Percentiles rank a stretch among this genome's conserved stretches.
Evolutionary conservation across 2,329 filamentous ascomycete species (phyloP).

Genomic region (Aspergillus hiratsukae): DNA sequence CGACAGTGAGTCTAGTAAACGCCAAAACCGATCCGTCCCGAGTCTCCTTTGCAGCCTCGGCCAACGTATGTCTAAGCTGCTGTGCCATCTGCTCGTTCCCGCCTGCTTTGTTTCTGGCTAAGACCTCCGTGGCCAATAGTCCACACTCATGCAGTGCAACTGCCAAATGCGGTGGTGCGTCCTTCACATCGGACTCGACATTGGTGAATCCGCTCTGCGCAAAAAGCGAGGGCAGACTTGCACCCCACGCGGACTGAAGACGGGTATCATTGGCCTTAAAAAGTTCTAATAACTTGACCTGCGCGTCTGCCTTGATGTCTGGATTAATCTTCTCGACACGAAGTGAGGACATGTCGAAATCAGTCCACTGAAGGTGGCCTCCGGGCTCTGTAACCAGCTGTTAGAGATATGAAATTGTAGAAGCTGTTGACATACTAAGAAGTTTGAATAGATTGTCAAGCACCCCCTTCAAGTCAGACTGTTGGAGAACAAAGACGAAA

Average conservation of each 20-base stretch:
- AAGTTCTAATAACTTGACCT: not conserved
- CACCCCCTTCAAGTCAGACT: not conserved
- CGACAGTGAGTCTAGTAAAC: not conserved
- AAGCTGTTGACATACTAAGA: not conserved
- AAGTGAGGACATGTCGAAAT: not conserved
- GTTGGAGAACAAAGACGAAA: constrained; percentile 1
- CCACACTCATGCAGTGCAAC: not conserved
- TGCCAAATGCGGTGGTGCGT: not conserved
- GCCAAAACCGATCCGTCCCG: not conserved
- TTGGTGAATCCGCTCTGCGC: not conserved
- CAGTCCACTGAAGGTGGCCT: not conserved
- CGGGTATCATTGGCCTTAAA: not conserved
- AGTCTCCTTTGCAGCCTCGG: not conserved
- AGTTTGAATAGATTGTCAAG: not conserved
- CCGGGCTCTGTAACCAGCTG: not conserved
- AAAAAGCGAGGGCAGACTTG: not conserved
- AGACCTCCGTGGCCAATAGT: not conserved
- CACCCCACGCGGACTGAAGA: not conserved
- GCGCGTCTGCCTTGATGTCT: not conserved
- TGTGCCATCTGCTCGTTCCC: not conserved
- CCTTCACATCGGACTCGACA: not conserved
- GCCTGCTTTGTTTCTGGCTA: not conserved
- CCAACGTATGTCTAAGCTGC: not conserved
- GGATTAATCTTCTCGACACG: not conserved
- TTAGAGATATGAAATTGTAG: not conserved